These are phyloP conservation scores for Scenedesmus sp. DNA, from an alignment of 163 green algal species.

Conservation along the genomic window DNA sequence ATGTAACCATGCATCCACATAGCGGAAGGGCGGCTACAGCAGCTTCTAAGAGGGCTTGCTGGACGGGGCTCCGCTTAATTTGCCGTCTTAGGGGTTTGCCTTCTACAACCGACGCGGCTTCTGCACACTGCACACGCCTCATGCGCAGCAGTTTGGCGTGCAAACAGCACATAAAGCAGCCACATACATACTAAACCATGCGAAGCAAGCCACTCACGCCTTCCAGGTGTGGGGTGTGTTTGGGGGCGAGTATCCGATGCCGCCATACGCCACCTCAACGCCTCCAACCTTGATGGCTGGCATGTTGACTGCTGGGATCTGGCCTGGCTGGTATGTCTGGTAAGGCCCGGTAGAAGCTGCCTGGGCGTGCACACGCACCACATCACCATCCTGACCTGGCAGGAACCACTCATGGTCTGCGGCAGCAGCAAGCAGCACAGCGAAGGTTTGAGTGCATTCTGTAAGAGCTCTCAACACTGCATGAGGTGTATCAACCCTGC, in stretches of 20 bases:
- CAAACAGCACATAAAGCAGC: too few relatives aligned
- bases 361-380: background rate
- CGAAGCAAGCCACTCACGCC: slow-evolving; percentile 9
- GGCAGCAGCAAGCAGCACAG: background rate
- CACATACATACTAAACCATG: background rate
- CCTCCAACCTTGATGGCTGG: background rate
- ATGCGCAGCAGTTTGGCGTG: too few relatives aligned
- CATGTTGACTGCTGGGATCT: slow-evolving; percentile 23
- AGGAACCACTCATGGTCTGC: background rate
- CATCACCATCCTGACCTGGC: background rate
- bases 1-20: too few relatives aligned
- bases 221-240: slow-evolving; percentile 13
- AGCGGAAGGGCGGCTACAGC: too few relatives aligned
- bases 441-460: too few relatives aligned
- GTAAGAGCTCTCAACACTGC: too few relatives aligned
- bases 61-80: too few relatives aligned
- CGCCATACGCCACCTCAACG: background rate
- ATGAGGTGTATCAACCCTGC: background rate
- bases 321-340: background rate
- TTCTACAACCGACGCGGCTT: too few relatives aligned
- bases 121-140: too few relatives aligned
- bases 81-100: too few relatives aligned
- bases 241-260: background rate
- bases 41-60: too few relatives aligned
- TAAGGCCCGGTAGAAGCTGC: background rate